A percentile compares a stretch with the other conserved stretches of the same genome.
phyloP scores from a whole-genome alignment of 1,284 basidiomycete genomes.

The Cryptococcus maquisensis region DNA sequence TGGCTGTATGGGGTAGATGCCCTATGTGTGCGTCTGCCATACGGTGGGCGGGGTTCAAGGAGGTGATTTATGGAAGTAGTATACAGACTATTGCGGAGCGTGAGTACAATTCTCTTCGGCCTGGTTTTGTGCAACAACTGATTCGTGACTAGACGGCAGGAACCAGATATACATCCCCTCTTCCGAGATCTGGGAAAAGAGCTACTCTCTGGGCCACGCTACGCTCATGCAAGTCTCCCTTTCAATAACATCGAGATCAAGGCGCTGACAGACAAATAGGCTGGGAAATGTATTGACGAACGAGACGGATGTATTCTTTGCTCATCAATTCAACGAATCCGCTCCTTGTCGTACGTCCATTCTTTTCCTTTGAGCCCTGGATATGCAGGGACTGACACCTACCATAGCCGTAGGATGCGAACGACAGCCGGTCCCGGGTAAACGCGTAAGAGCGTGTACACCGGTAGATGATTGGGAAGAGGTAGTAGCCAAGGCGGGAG shows the following conservation, averaged over 20 bases:
- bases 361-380: background rate
- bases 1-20: constrained; percentile 8
- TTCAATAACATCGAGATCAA: background rate
- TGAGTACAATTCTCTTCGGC: constrained; percentile 9
- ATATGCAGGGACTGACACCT: background rate
- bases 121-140: background rate
- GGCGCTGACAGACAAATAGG: constrained; percentile 2
- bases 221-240: constrained; percentile 17
- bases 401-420: constrained; percentile 20
- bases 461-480: constrained; percentile 21
- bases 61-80: constrained; percentile 28
- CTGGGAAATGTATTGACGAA: constrained; percentile 27
- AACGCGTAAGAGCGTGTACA: constrained; percentile 17
- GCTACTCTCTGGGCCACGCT: constrained; percentile 25
- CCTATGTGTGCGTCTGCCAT: constrained; percentile 31
- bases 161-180: constrained; percentile 30
- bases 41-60: constrained; percentile 32
- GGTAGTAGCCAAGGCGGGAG: constrained; percentile 19
- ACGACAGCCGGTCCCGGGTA: constrained; percentile 11
- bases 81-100: constrained; percentile 26
- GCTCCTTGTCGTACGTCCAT: constrained; percentile 24
- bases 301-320: constrained; percentile 29
- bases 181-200: constrained; percentile 25
- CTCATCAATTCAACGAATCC: constrained; percentile 27
- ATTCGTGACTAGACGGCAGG: constrained; percentile 17